These are phyloP conservation scores for Mimosa pudica DNA, from an alignment of 306 rosid genomes.

Conservation along the genomic window DNA sequence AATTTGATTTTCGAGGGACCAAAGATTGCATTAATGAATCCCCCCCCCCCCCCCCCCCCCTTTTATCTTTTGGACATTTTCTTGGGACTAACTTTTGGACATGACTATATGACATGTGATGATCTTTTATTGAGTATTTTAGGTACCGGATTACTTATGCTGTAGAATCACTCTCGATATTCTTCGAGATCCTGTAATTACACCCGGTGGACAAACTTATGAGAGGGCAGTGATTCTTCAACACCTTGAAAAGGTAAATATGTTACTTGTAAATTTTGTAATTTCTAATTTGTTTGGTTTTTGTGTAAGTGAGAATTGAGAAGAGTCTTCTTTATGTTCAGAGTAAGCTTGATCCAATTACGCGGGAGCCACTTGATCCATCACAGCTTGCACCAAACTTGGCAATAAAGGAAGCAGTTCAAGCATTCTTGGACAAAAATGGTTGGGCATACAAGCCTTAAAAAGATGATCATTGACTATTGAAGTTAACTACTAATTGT, in stretches of 20 bases:
- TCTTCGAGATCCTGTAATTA: constrained; percentile 85
- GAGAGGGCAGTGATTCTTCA: constrained; percentile 84
- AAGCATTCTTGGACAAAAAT: constrained; percentile 63
- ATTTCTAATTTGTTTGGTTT: no score
- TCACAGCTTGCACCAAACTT: constrained; percentile 71
- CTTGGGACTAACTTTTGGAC: background rate
- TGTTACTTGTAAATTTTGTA: no score
- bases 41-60: no score
- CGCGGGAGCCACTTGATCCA: constrained; percentile 60
- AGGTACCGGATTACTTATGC: constrained; percentile 84
- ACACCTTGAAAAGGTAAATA: constrained; percentile 72
- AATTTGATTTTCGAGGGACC: no score
- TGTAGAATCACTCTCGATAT: constrained; percentile 79
- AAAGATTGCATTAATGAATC: no score
- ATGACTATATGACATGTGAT: background rate
- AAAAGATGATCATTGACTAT: constrained; percentile 37
- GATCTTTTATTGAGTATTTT: constrained; percentile 1
- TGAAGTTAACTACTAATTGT: background rate
- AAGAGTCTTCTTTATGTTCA: constrained; percentile 6
- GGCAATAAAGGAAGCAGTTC: constrained; percentile 77
- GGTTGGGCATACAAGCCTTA: constrained; percentile 76
- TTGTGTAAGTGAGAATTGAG: no score
- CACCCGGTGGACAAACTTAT: constrained; percentile 88
- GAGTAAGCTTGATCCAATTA: constrained; percentile 81
- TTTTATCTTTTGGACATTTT: background rate